Conservation (phyloP, 75 land plant genomes). For the Isoetes taiwanensis region DNA sequence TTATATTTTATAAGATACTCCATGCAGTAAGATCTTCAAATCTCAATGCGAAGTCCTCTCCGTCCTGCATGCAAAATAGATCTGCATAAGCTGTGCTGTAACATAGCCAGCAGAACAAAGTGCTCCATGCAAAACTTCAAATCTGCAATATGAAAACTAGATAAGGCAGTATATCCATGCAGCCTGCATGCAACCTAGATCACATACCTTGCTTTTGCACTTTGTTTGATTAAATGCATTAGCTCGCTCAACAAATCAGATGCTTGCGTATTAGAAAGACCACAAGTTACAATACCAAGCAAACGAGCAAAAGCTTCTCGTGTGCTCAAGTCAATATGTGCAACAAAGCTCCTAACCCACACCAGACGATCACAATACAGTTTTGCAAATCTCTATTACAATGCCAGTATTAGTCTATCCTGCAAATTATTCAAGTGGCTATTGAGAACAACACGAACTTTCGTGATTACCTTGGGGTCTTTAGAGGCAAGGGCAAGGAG, state of each 20-base stretch:
- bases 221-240: no score
- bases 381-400: constrained; percentile 55
- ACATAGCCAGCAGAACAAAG: constrained; percentile 80
- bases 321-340: constrained; percentile 65
- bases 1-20: no score
- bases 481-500: constrained; percentile 48
- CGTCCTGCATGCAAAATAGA: no score
- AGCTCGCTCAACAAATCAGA: constrained; percentile 22
- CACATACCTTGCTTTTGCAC: no score
- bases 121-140: constrained; percentile 73
- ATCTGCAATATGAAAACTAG: no score
- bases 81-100: constrained; percentile 59
- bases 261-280: constrained; percentile 31
- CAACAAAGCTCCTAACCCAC: constrained; percentile 66
- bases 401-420: no score
- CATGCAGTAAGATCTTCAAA: no score
- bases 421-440: no score
- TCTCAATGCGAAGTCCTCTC: no score
- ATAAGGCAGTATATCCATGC: no score
- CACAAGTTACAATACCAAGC: constrained; percentile 58
- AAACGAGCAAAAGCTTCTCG: constrained; percentile 68
- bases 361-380: constrained; percentile 43
- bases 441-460: constrained; percentile 12
- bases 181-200: no score
- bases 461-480: constrained; percentile 49